These are phyloP conservation scores for Jaminaea rosea DNA, from an alignment of 1,284 basidiomycete genomes.

Conservation along the genomic window DNA sequence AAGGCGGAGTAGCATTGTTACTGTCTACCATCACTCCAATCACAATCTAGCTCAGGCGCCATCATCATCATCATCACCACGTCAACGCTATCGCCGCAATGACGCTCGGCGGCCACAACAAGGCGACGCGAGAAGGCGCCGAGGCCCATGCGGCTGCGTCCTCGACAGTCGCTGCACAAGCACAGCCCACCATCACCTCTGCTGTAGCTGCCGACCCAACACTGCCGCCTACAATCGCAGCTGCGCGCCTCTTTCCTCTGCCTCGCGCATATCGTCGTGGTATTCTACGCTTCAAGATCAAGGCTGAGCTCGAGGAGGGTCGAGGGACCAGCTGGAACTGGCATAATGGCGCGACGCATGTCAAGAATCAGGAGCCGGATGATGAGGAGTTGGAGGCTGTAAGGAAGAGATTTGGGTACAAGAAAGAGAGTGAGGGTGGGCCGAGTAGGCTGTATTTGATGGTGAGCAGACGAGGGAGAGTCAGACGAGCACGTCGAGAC, in stretches of 20 bases:
- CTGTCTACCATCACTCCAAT: too few relatives aligned
- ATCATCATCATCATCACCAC: too few relatives aligned
- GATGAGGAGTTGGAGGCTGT: conserved; percentile 34
- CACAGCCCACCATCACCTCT: conserved; percentile 36
- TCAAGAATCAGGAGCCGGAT: conserved; percentile 30
- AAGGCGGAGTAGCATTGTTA: too few relatives aligned
- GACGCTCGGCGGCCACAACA: background rate
- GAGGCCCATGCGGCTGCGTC: background rate
- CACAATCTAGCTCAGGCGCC: too few relatives aligned
- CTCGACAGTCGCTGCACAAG: conserved; percentile 8
- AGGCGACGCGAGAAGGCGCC: conserved; percentile 1
- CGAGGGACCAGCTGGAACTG: conserved; percentile 41
- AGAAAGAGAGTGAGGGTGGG: conserved; percentile 20
- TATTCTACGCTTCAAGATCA: conserved; percentile 35
- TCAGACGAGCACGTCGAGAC: background rate
- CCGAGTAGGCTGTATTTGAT: conserved; percentile 38
- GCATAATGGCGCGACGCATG: conserved; percentile 38
- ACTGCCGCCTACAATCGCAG: conserved; percentile 25
- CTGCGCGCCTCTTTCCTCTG: conserved; percentile 25
- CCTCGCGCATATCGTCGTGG: conserved; percentile 30
- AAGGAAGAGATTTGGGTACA: conserved; percentile 32
- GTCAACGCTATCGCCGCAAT: too few relatives aligned
- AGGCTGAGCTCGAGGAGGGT: conserved; percentile 33
- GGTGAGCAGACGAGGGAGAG: conserved; percentile 13
- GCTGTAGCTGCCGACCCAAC: conserved; percentile 34